These are phyloP conservation scores for Pseudogymnoascus pannorum DNA, from an alignment of 2,329 filamentous ascomycete species.

Conservation along the genomic window DNA sequence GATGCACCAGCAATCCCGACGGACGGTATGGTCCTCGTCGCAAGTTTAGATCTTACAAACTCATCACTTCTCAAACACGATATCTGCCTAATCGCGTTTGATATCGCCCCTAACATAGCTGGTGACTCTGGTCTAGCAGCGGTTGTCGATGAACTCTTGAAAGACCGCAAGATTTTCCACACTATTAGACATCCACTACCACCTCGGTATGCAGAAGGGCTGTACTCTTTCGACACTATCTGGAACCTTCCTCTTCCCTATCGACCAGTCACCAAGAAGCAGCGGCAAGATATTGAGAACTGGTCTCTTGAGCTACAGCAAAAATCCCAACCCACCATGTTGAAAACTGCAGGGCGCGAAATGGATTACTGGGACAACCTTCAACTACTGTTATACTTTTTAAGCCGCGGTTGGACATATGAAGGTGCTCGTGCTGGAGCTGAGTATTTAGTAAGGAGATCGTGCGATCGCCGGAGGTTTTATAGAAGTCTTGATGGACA, in stretches of 20 bases:
- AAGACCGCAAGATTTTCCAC: slow-evolving; percentile 12
- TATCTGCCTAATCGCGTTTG: slow-evolving; percentile 14
- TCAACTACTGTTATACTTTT: background rate
- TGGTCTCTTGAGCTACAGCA: background rate
- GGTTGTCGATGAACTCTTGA: slow-evolving; percentile 16
- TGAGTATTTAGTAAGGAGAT: background rate
- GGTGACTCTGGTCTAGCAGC: slow-evolving; percentile 9
- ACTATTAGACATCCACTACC: slow-evolving; percentile 15
- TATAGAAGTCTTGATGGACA: background rate
- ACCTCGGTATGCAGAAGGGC: background rate
- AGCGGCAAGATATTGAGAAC: background rate
- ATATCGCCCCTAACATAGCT: slow-evolving; percentile 9
- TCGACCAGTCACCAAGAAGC: background rate
- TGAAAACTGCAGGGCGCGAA: background rate
- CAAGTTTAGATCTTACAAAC: slow-evolving; percentile 12
- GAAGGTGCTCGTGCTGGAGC: background rate
- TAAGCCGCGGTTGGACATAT: background rate
- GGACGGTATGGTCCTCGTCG: slow-evolving; percentile 12
- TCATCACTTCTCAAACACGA: slow-evolving; percentile 10
- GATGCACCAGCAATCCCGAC: slow-evolving; percentile 10
- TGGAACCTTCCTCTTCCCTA: background rate
- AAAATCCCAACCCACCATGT: background rate
- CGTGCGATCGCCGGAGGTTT: background rate
- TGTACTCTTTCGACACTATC: background rate
- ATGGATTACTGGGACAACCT: background rate